Base-by-base conservation (phyloP, 148 eudicot genomes). In the Salicornia ramosissima region DNA sequence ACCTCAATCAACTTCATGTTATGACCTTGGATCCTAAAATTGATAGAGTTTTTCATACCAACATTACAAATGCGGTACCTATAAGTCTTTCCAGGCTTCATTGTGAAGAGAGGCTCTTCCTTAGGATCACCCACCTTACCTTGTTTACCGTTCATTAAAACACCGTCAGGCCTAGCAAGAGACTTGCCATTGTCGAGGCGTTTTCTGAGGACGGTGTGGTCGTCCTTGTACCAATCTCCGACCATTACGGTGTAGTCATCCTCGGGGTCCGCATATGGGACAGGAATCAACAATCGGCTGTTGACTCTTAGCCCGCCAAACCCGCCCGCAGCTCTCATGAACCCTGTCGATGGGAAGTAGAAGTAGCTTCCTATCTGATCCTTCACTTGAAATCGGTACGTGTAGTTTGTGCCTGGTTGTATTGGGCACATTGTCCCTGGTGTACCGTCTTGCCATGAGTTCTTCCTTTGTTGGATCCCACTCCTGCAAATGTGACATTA, bases 1-100 rank as follows among this genome's bases (percentile, higher is more conserved):
- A 86, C 21, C 59, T 89, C 95, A 55, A 86, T 88, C 10, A 89
- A 56, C 70, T 81, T 86, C 82, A 89, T 54, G 4, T 19, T 34
- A 63, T 89, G 95, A 45, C 76, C 75, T 65, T 89, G 95, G 57
- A 89, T 29, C 28, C 90, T 75, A 54, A 86, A 77, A 50, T 89
- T 89, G 26, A 86, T 57, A 0, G 87, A 76, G 56, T 80, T 80
- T 61, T 80, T 89, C 78, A 89, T 65, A 0, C 95, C 95, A n/a
- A 77, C 87, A 64, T 89, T 89, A 64, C 95, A 89, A 6, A 89
- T 65, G n/a, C 95, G 80, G 74, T 78, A 89, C 73, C 90, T 74
- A 49, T 89, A 89, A 0, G 85, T 82, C 79, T 81, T 83, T 1
- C 87, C 86, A 0, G 87, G 80, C 72, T 65, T 74, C 88, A 89